Conservation (phyloP, 169 alveolate genomes). For the Ichthyophthirius multifiliis region DNA sequence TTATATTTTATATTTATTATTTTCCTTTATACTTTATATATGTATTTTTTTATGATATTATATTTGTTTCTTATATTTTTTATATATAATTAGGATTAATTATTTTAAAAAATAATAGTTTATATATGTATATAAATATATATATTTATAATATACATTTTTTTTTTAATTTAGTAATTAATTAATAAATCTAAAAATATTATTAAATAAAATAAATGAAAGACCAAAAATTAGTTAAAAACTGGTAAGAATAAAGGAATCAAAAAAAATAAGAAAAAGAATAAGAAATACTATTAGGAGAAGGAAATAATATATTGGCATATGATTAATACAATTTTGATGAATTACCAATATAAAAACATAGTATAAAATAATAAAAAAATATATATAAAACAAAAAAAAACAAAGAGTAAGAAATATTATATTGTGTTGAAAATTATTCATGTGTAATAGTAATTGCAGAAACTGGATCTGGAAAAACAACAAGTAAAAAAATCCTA, state of each 20-base stretch:
- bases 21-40: no score
- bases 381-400: neutral
- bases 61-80: no score
- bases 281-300: neutral
- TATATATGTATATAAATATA: no score
- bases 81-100: no score
- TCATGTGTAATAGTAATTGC: conserved; percentile 52
- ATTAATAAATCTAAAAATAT: no score
- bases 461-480: conserved; percentile 85
- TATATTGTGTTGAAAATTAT: conserved; percentile 10
- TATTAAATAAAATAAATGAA: no score
- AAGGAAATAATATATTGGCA: neutral
- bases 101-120: no score
- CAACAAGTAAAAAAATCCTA: conserved; percentile 49
- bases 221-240: no score
- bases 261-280: neutral
- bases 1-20: no score
- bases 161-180: no score
- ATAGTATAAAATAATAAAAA: neutral
- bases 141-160: no score
- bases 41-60: no score
- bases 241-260: neutral
- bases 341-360: conserved; percentile 4
- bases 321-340: neutral
- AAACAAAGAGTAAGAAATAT: neutral